These are phyloP conservation scores for Volutella citrinella DNA, from an alignment of 2,329 filamentous ascomycete species.

Conservation along the genomic window DNA sequence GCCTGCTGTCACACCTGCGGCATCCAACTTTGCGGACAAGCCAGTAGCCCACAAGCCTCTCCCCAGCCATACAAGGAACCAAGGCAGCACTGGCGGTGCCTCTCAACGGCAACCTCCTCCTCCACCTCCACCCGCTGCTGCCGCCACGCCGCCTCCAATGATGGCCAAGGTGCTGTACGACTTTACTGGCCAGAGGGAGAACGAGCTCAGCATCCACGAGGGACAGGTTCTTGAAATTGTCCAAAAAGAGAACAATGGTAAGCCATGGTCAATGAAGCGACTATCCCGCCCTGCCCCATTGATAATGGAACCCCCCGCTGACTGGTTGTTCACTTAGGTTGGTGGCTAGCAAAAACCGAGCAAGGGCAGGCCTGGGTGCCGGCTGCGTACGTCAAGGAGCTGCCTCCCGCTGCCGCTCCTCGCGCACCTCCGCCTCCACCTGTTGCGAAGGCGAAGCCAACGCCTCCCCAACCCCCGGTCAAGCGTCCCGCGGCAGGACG, in stretches of 20 bases:
- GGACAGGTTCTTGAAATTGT: constrained; percentile 84
- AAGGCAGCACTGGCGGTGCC: constrained; percentile 50
- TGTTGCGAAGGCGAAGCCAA: constrained; percentile 56
- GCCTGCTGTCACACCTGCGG: constrained; percentile 21
- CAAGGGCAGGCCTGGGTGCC: constrained; percentile 87
- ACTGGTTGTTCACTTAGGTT: constrained; percentile 67
- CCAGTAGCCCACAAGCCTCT: constrained; percentile 28
- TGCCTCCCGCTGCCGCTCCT: constrained; percentile 60
- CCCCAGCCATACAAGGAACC: constrained; percentile 53
- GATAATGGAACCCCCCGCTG: too few species aligned
- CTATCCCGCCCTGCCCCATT: too few species aligned
- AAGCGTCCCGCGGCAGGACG: constrained; percentile 73
- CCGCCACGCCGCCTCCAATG: constrained; percentile 58
- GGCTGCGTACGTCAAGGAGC: constrained; percentile 89
- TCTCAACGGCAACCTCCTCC: constrained; percentile 60
- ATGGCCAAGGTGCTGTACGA: constrained; percentile 91
- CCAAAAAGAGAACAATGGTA: constrained; percentile 95
- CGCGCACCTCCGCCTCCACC: constrained; percentile 66
- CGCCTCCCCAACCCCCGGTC: constrained; percentile 72
- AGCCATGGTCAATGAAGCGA: too few species aligned
- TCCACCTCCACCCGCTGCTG: constrained; percentile 65
- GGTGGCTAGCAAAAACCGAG: constrained; percentile 86
- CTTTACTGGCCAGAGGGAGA: constrained; percentile 78
- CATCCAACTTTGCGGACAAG: constrained; percentile 9
- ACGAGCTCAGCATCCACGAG: constrained; percentile 77